Conservation (phyloP, 1,284 basidiomycete genomes). For the Blastosporella zonata region DNA sequence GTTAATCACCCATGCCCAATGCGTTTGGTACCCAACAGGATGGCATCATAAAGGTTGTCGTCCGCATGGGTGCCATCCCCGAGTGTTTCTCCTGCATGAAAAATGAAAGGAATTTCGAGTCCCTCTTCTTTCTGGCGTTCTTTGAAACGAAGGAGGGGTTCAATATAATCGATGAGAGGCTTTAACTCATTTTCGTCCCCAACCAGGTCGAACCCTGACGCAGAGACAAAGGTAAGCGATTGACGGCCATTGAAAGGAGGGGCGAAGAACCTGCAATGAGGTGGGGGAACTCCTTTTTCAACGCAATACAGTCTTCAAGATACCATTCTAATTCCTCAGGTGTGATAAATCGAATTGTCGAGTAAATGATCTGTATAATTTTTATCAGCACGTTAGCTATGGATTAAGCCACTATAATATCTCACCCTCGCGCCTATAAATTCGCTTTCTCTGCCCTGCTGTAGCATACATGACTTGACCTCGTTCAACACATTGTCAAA, state of each 20-base stretch:
- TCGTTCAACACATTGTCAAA: slow-evolving; percentile 57
- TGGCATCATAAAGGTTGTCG: slow-evolving; percentile 75
- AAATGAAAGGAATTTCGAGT: slow-evolving; percentile 72
- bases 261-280: slow-evolving; percentile 54
- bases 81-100: slow-evolving; percentile 79
- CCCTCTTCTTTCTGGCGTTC: slow-evolving; percentile 53
- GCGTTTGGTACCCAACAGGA: slow-evolving; percentile 71
- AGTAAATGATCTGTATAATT: slow-evolving; percentile 62
- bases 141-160: slow-evolving; percentile 59
- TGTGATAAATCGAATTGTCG: slow-evolving; percentile 57
- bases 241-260: background rate
- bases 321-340: slow-evolving; percentile 63
- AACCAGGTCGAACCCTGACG: slow-evolving; percentile 76
- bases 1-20: slow-evolving; percentile 70
- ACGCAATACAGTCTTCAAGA: slow-evolving; percentile 66
- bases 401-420: slow-evolving; percentile 1
- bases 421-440: slow-evolving; percentile 64
- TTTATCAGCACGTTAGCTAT: background rate
- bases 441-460: slow-evolving; percentile 54
- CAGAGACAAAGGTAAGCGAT: slow-evolving; percentile 6
- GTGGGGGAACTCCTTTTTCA: slow-evolving; percentile 75
- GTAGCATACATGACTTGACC: slow-evolving; percentile 53
- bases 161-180: slow-evolving; percentile 65
- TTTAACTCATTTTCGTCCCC: slow-evolving; percentile 67
- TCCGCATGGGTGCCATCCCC: slow-evolving; percentile 71